Base-by-base conservation (phyloP, 2,329 filamentous ascomycete species). In the Triangularia setosa region DNA sequence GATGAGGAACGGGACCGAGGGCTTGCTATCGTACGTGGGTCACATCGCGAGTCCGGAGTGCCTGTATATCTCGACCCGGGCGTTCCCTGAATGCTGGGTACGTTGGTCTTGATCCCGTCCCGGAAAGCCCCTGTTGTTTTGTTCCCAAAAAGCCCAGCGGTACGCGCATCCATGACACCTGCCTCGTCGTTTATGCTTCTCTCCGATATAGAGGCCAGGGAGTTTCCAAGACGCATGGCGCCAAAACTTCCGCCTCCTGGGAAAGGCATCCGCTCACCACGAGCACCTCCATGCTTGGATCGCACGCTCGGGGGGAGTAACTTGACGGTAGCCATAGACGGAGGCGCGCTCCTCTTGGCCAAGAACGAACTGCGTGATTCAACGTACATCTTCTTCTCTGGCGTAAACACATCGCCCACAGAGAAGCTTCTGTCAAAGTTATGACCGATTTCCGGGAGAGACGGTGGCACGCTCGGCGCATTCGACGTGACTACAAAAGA, bases 1-100 rank as follows among this genome's bases (percentile, higher is more conserved):
- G 62, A 40, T 4, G 62, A 52, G 1, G 35, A 57, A n/a, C 28
- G 30, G 7, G 60, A 33, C 30, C 28, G 40, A 11, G 63, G 60
- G 4, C 61, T 65, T 18, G 60, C 60, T 16, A 28, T 16, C 2
- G 27, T 25, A 9, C 58, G 40, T 21, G 40, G 40, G 2, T 56
- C 4, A 61, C 58, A 9, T 27, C 40, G 23, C 54, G n/a, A 56
- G 35, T 52, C 18, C 11, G 6, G 60, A 62, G 5, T 28, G 25
- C 8, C 64, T 23, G 56, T 66, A 64, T 72, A 71, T 14, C 70
- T 68, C 14, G 67, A 65, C 1, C 70, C 70, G 3, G 72, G 69
- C 2, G 69, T 71, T n/a, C 63, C 69, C 44, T 69, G 69, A 18
- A 73, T 67, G 30, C 70, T 73, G 33, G 73, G 74, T 9, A 76